Conservation (phyloP, 2,329 filamentous ascomycete species). For the Penicillium sclerotiorum region DNA sequence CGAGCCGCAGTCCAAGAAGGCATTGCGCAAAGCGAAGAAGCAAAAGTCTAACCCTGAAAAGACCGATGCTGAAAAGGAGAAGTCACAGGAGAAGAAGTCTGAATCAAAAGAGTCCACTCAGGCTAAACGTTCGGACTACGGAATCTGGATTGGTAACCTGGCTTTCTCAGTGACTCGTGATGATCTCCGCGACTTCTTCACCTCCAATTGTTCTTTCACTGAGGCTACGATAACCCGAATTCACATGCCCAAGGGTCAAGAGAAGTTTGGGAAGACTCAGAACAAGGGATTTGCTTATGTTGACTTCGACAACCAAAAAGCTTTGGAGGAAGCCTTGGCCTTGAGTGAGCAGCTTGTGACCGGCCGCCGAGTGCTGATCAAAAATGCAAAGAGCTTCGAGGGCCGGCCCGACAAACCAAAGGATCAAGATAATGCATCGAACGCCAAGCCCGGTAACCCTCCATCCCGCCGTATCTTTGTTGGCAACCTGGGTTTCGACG, state of each 20-base stretch:
- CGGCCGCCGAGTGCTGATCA: conserved; percentile 85
- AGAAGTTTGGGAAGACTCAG: conserved; percentile 57
- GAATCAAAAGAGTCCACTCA: conserved; percentile 39
- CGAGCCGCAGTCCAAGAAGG: conserved; percentile 93
- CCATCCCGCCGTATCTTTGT: conserved; percentile 84
- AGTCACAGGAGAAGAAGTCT: conserved; percentile 23
- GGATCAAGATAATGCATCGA: conserved; percentile 34
- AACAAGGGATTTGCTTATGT: conserved; percentile 98
- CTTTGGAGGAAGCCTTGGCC: conserved; percentile 75
- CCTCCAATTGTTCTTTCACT: conserved; percentile 66
- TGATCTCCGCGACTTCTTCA: conserved; percentile 78
- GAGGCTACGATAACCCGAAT: conserved; percentile 78
- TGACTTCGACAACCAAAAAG: conserved; percentile 73
- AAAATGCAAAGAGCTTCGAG: conserved; percentile 86
- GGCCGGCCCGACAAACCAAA: conserved; percentile 75
- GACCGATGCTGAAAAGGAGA: conserved; percentile 19
- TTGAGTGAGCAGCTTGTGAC: conserved; percentile 81
- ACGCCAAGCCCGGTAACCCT: conserved; percentile 54
- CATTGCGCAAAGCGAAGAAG: conserved; percentile 86
- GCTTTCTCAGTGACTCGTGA: conserved; percentile 77
- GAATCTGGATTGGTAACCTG: conserved; percentile 95
- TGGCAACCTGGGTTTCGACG: conserved; percentile 82
- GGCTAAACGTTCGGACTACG: conserved; percentile 69
- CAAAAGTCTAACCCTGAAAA: conserved; percentile 22
- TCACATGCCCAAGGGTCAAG: conserved; percentile 68